Base-by-base conservation (phyloP, 139 green algal genomes). In the Closterium sp. region DNA sequence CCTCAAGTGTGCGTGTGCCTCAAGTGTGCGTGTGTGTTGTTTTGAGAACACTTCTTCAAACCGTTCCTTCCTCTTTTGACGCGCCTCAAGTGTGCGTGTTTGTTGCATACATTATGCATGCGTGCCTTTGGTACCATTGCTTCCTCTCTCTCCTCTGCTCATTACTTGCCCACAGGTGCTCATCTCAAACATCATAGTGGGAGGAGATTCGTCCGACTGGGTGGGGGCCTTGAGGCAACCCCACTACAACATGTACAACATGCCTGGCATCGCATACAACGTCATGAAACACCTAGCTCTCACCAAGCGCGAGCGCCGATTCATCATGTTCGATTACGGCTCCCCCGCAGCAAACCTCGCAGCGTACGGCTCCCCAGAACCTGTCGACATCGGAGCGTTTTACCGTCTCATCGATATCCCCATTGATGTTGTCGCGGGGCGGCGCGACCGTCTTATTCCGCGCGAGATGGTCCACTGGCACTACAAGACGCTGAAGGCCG, bases 321-420 rank as follows among this genome's bases (percentile, higher is more conserved):
- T 99, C 93, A 92, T 93, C 31, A 90, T 99, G 92, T 99, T 96
- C 90, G 97, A 99, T 94, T 97, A 98, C 88, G 97, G 97, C 90
- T 96, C 62, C 30, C 13, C 70, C 1, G 22, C 87, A 13, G 93
- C 86, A 24, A 95, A 95, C 87, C 85, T 96, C 17, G 31, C 19
- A 24, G 91, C 17, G 31, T 99, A 99, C 92, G 96, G 96, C n/a
- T 62, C 79, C 73, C 19, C 91, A 21, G 24, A 29, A 10, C 94
- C 96, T 9, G 96, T 97, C 31, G 97, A 98, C 94, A 88, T 99
- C 19, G 96, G 96, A 19, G 94, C 90, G 7, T 85, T 97, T 45
- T 99, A 99, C 89, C 21, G 90, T 17, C 88, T 96, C 22, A 89
- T 98, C 3, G 95, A 97, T 70, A 88, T 99, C 27, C 98, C 98